Evolutionary conservation across 176 grass and related monocot genomes (phyloP), one percentile per base, ranked within the genome.

Genomic region (Triticum monococcum): DNA sequence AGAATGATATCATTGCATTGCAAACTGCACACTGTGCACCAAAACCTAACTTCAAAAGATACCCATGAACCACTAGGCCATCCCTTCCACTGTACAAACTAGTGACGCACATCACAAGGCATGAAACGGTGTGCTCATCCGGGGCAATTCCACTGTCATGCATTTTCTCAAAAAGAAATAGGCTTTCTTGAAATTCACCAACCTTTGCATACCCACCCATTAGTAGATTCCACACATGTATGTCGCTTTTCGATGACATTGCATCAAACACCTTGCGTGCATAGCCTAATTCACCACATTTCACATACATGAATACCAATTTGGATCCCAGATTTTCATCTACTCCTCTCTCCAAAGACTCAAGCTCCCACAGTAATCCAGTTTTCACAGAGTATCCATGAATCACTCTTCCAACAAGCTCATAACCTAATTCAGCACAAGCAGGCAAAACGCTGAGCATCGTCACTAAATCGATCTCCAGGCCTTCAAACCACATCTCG

Each of bases 301-400:
- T 89, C 31, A 93, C 88, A 75, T 95, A 95, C 88, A 98, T 88
- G 86, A 87, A 95, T 17, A 98, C 89, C 70, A 98, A 73, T 69
- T 94, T 98, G 65, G 91, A 93, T 67, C 91, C 91, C 32, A 95
- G 65, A 87, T 78, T 35, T 0, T 77, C 83, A 74, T 98, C 84
- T n/a, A 98, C 46, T 43, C 84, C 48, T 22, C 37, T 24, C 16
- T 80, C 68, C 40, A 62, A 75, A 84, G 81, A 84, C 31, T 87
- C 81, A 67, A 88, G 60, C 36, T 91, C 86, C 77, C 83, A 75
- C 24, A 84, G 43, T 20, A 92, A 62, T 70, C 83, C 89, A 36
- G 82, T 43, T 86, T 98, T 98, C 35, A 91, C 65, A 83, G 88
- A 88, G 71, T 90, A 92, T 26, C 93, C 95, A 86, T 98, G 95